These are phyloP conservation scores for Exophiala bonariae DNA, from an alignment of 2,329 filamentous ascomycete genomes.

Conservation along the genomic window DNA sequence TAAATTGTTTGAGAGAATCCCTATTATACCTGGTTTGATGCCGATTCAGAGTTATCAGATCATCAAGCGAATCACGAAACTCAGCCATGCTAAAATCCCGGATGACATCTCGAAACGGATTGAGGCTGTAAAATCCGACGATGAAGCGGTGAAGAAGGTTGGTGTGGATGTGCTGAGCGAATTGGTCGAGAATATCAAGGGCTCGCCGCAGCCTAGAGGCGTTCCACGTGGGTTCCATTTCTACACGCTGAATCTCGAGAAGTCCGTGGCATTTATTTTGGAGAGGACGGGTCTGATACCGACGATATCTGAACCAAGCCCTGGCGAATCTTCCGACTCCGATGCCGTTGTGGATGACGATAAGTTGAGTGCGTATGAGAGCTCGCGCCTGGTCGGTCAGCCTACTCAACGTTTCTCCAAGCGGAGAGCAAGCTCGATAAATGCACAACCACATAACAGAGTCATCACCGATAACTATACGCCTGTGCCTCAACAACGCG, in stretches of 20 bases:
- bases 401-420: slow-evolving; percentile 33
- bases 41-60: slow-evolving; percentile 97
- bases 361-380: slow-evolving; percentile 13
- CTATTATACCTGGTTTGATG: slow-evolving; percentile 94
- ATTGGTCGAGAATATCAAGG: slow-evolving; percentile 75
- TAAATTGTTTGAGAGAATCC: slow-evolving; percentile 73
- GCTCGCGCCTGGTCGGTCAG: neutral
- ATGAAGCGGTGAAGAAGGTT: slow-evolving; percentile 48
- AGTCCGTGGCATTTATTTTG: slow-evolving; percentile 89
- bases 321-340: slow-evolving; percentile 42
- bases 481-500: slow-evolving; percentile 47
- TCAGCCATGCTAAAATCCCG: slow-evolving; percentile 86
- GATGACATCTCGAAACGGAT: slow-evolving; percentile 65
- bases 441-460: slow-evolving; percentile 82
- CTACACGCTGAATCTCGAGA: slow-evolving; percentile 83
- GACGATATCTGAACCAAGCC: slow-evolving; percentile 32
- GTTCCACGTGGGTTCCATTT: slow-evolving; percentile 84
- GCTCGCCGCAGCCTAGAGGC: slow-evolving; percentile 54
- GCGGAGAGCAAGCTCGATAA: slow-evolving; percentile 73
- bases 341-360: slow-evolving; percentile 45
- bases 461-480: slow-evolving; percentile 70
- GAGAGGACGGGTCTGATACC: slow-evolving; percentile 85
- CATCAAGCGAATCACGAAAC: slow-evolving; percentile 87
- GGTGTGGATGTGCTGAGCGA: slow-evolving; percentile 71
- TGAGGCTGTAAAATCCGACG: slow-evolving; percentile 47